A percentile compares a stretch with the other conserved stretches of the same genome.
Evolutionary conservation across 2,329 filamentous ascomycete genomes (phyloP).

Genomic region (Penicillium sp.): DNA sequence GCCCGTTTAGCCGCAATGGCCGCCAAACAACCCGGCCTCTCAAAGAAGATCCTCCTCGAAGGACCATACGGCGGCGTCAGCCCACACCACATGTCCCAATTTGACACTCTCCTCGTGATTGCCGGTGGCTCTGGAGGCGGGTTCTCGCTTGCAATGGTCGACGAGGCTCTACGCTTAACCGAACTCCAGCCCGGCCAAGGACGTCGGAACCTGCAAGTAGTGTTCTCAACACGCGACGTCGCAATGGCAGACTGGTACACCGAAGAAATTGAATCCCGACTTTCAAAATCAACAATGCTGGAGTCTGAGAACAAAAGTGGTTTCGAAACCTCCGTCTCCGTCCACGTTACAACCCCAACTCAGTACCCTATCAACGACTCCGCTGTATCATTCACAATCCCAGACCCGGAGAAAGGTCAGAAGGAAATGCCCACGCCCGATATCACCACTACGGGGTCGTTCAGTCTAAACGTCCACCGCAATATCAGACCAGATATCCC

Average conservation of each 20-base stretch:
- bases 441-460: slow-evolving; percentile 15
- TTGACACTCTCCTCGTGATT: slow-evolving; percentile 47
- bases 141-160: slow-evolving; percentile 49
- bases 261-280: slow-evolving; percentile 18
- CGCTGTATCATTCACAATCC: slow-evolving; percentile 5
- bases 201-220: slow-evolving; percentile 16
- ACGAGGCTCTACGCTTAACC: slow-evolving; percentile 33
- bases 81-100: slow-evolving; percentile 33
- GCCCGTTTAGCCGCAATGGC: slow-evolving; percentile 41
- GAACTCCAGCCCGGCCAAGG: slow-evolving; percentile 1
- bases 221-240: slow-evolving; percentile 20
- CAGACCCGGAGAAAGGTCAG: slow-evolving; percentile 4
- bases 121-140: slow-evolving; percentile 55
- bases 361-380: neutral
- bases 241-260: slow-evolving; percentile 24
- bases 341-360: slow-evolving; percentile 17
- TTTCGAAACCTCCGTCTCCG: slow-evolving; percentile 20
- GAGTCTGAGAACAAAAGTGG: slow-evolving; percentile 1
- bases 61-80: slow-evolving; percentile 54
- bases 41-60: slow-evolving; percentile 49
- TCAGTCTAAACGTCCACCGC: slow-evolving; percentile 20
- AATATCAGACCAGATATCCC: slow-evolving; percentile 35
- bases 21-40: slow-evolving; percentile 31
- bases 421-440: slow-evolving; percentile 13
- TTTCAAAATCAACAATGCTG: slow-evolving; percentile 16